phyloP scores from a whole-genome alignment of 495 filamentous ascomycete genomes.

The Penicillium goetzii region DNA sequence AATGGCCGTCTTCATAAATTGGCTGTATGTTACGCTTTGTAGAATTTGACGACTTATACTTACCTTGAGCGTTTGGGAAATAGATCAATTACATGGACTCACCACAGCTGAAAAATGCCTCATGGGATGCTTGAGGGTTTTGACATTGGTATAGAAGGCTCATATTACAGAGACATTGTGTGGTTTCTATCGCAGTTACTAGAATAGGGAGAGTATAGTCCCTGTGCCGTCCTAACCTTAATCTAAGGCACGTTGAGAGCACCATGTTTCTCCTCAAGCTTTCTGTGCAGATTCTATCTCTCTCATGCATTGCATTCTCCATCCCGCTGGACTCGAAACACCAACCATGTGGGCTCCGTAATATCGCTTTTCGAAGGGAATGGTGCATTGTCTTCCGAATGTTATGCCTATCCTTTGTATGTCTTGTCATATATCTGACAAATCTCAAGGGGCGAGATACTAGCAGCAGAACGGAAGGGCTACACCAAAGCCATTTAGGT shows the following conservation, averaged over 20 bases:
- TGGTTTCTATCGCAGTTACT: background rate
- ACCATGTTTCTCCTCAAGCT: background rate
- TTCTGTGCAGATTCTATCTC: background rate
- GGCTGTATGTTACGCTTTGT: too few relatives aligned
- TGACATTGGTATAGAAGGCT: background rate
- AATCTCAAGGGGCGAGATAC: slow-evolving; percentile 43
- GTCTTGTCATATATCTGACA: background rate
- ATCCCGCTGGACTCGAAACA: background rate
- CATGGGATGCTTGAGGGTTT: background rate
- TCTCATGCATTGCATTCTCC: background rate
- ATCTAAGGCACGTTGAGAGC: background rate
- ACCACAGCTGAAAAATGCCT: background rate
- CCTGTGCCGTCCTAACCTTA: background rate
- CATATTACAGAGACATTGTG: background rate
- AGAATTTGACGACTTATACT: background rate
- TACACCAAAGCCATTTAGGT: slow-evolving; percentile 54
- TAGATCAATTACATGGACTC: background rate
- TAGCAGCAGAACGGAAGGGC: slow-evolving; percentile 35
- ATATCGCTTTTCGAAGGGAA: slow-evolving; percentile 8
- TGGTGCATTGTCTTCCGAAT: background rate
- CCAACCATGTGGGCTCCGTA: background rate
- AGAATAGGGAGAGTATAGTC: background rate
- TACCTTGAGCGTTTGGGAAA: background rate
- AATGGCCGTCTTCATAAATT: too few relatives aligned
- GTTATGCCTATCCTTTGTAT: background rate